Evolutionary conservation across 2,329 filamentous ascomycete species (phyloP).

Genomic region (Ophiostoma sp.): DNA sequence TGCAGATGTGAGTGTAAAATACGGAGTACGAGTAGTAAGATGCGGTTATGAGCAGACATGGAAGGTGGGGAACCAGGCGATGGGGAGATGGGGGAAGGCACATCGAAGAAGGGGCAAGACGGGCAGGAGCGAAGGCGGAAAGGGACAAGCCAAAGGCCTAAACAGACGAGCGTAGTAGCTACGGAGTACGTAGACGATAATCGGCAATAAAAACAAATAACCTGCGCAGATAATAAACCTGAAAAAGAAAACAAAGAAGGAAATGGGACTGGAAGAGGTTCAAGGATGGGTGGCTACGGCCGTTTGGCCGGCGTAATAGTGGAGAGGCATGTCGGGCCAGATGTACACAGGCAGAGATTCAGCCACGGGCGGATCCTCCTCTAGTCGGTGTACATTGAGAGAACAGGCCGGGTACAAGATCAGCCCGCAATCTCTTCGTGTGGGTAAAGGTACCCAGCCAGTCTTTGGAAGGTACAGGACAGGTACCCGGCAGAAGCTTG

Average conservation of each 20-base stretch:
- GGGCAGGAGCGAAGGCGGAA: too few species aligned
- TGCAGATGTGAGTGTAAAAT: not conserved
- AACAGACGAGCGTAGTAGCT: too few species aligned
- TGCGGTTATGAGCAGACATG: not conserved
- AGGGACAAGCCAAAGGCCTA: too few species aligned
- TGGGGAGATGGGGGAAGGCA: not conserved
- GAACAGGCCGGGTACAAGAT: not conserved
- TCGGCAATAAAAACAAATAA: not conserved
- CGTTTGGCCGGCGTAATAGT: constrained; percentile 56
- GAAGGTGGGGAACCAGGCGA: not conserved
- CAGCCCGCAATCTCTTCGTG: not conserved
- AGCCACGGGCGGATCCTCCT: constrained; percentile 23
- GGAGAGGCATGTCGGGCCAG: constrained; percentile 35
- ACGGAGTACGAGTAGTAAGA: constrained; percentile 3
- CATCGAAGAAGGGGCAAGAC: not conserved
- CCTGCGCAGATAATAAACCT: not conserved
- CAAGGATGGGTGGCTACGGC: constrained; percentile 41
- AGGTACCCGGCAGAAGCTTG: not conserved
- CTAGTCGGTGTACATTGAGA: constrained; percentile 9
- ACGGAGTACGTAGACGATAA: too few species aligned
- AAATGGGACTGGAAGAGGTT: constrained; percentile 3
- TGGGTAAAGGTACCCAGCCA: not conserved
- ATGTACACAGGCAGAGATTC: constrained; percentile 22
- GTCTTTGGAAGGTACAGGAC: not conserved
- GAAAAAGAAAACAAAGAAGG: not conserved